Base-by-base conservation (phyloP, 2,329 filamentous ascomycete genomes). In the Mycosphaerelloides madeirae region DNA sequence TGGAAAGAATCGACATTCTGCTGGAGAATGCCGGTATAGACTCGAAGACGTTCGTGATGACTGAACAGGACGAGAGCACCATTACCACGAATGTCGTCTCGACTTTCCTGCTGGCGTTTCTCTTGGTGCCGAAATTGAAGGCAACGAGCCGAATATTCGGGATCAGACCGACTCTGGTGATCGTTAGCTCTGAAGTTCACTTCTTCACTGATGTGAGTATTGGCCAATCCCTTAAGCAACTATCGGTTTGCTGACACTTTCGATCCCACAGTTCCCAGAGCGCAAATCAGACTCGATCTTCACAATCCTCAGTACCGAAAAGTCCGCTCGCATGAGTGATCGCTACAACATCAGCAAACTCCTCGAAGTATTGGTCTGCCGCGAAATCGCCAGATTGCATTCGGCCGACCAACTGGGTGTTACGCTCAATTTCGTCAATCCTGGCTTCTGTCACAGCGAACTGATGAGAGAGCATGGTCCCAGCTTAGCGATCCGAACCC, bases 41-140 rank as follows among this genome's bases (percentile, higher is more conserved):
- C 1, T 67, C 65, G 0, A 5, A 2, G 5, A 44, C 59, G 0
- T 74, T 64, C 42, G 29, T 51, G 0, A 32, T 29, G 16, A 48
- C 55, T n/a, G 74, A 77, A 43, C 70, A 64, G 0, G 64, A 75
- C 31, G 78, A 81, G 60, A 58, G 53, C 13, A 71, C 61, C 0
- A 53, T 81, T 31, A 75, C 72, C 0, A 69, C 76, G 41, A 81
- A 81, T 44, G 73, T 78, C 9, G 64, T 81, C 44, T 68, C 65
- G 11, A 78, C 74, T 0, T 69, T 79, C 33, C 55, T 81, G 2
- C 63, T 81, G 0, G 71, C 66, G 0, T 50, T 74, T 0, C 61
- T 78, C 0, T 32, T 80, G 2, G 46, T 81, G 15, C 78, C 77
- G 0, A 76, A 72, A 53, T 63, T 81, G 3, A 69, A 69, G 39